These are phyloP conservation scores for Globisporangium perplexum DNA, from an alignment of 352 stramenopile species.

Conservation along the genomic window DNA sequence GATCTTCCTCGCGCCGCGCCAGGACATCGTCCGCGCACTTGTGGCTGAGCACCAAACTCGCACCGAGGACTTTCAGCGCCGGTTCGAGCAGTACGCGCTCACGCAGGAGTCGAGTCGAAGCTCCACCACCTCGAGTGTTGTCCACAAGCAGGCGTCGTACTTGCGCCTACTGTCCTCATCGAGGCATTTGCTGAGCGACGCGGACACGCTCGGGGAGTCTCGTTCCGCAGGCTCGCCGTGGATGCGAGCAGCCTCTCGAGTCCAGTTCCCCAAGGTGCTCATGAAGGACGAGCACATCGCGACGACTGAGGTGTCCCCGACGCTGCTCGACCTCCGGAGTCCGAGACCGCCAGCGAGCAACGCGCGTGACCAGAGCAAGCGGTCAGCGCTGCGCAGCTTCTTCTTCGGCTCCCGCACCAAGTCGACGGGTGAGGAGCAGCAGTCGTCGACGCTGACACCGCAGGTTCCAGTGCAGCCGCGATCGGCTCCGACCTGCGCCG, in stretches of 20 bases:
- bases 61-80: conserved; percentile 35
- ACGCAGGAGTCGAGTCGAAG: neutral
- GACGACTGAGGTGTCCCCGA: neutral
- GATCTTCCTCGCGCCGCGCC: conserved; percentile 43
- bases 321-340: conserved; percentile 1
- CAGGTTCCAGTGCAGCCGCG: neutral
- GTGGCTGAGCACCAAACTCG: conserved; percentile 37
- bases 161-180: conserved; percentile 1
- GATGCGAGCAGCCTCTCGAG: conserved; percentile 8
- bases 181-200: neutral
- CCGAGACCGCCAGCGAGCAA: neutral
- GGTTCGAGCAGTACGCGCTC: conserved; percentile 22
- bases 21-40: conserved; percentile 44
- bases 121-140: neutral
- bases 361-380: neutral
- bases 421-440: neutral
- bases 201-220: neutral
- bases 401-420: conserved; percentile 3
- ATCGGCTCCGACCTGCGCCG: conserved; percentile 23
- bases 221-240: neutral
- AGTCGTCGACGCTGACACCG: neutral
- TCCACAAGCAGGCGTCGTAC: conserved; percentile 9
- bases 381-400: conserved; percentile 1
- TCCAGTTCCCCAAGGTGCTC: conserved; percentile 49
- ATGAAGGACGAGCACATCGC: conserved; percentile 9